Evolutionary conservation across 129 eudicot genomes (phyloP).

Genomic region (Flaveria sonorensis): DNA sequence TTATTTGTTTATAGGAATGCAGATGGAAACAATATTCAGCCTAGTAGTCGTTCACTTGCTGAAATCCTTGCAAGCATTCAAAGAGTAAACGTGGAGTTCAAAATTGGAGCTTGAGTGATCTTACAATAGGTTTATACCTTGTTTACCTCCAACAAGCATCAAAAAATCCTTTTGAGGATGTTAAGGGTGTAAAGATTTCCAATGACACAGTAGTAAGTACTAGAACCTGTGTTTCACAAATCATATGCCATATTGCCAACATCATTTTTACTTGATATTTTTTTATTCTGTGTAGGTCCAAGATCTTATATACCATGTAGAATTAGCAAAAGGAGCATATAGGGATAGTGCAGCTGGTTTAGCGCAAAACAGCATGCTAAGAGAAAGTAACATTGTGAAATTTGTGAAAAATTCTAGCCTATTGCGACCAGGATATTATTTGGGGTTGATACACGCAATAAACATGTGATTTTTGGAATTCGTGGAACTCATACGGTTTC

Average conservation of each 20-base stretch:
- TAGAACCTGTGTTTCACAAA: constrained; percentile 3
- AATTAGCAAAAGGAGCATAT: constrained; percentile 84
- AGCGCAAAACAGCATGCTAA: constrained; percentile 83
- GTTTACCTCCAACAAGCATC: constrained; percentile 93
- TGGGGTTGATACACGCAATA: constrained; percentile 73
- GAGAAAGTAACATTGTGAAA: constrained; percentile 80
- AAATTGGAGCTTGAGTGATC: constrained; percentile 96
- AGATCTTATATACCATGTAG: constrained; percentile 86
- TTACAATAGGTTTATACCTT: constrained; percentile 88
- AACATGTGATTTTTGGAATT: constrained; percentile 85
- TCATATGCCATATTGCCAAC: not conserved
- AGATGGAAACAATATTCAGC: constrained; percentile 55
- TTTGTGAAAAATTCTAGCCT: constrained; percentile 74
- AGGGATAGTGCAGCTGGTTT: constrained; percentile 63
- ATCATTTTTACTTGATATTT: not conserved
- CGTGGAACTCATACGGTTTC: constrained; percentile 94
- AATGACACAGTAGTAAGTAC: constrained; percentile 71
- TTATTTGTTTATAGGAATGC: constrained; percentile 46
- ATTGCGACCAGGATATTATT: constrained; percentile 88
- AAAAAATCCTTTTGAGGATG: constrained; percentile 61
- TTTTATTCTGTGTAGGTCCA: constrained; percentile 51
- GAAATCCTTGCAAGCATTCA: constrained; percentile 87
- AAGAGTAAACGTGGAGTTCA: constrained; percentile 82
- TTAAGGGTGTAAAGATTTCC: constrained; percentile 70
- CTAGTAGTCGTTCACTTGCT: constrained; percentile 61